phyloP scores from a whole-genome alignment of 345 rosid species.

The Euphorbia lathyris region DNA sequence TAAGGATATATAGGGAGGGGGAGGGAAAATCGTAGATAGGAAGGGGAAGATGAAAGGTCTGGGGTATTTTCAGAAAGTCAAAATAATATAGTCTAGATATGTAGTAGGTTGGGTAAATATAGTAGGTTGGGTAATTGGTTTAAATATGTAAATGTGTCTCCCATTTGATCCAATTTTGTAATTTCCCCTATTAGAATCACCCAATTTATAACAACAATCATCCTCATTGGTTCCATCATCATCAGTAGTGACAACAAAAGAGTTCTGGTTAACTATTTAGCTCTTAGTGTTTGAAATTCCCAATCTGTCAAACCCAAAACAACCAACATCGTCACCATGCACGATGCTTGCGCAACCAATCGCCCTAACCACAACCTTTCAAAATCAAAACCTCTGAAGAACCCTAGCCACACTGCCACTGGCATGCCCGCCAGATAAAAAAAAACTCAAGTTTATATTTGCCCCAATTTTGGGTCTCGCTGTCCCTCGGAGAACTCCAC shows the following conservation, averaged over 20 bases:
- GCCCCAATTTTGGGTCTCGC: constrained; percentile 86
- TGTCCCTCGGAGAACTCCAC: constrained; percentile 81
- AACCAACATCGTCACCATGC: constrained; percentile 58
- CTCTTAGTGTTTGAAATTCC: constrained; percentile 56
- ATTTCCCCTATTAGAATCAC: constrained; percentile 23
- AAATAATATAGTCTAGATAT: too few relatives aligned
- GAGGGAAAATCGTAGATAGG: too few relatives aligned
- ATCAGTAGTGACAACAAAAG: neutral
- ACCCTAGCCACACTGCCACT: constrained; percentile 65
- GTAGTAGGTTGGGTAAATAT: too few relatives aligned
- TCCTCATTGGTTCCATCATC: constrained; percentile 36
- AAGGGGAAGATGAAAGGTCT: too few relatives aligned
- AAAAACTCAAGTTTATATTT: constrained; percentile 73
- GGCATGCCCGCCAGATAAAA: constrained; percentile 85
- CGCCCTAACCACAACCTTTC: constrained; percentile 79
- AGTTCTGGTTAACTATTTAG: constrained; percentile 48
- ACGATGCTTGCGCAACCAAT: constrained; percentile 79
- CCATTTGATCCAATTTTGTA: too few relatives aligned
- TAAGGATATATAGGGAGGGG: too few relatives aligned
- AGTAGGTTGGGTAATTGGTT: too few relatives aligned
- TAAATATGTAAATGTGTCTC: too few relatives aligned
- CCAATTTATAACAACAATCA: constrained; percentile 26
- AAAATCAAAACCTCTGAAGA: constrained; percentile 55
- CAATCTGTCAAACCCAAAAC: constrained; percentile 61
- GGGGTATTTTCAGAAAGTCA: too few relatives aligned